Conservation (phyloP, 2,329 filamentous ascomycete genomes). For the Penicillium decumbens region DNA sequence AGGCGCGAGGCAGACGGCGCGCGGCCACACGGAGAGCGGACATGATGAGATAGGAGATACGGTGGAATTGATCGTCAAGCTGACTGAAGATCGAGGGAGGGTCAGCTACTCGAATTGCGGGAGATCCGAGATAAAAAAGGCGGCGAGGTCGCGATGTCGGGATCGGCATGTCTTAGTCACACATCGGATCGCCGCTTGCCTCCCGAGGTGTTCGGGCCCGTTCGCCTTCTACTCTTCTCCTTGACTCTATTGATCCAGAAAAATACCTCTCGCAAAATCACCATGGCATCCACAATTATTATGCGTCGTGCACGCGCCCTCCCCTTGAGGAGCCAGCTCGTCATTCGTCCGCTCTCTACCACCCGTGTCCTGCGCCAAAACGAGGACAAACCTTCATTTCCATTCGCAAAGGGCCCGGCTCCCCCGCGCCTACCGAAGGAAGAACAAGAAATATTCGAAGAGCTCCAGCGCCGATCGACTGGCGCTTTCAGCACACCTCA, state of each 20-base stretch:
- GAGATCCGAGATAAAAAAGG: slow-evolving; percentile 15
- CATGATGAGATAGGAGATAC: slow-evolving; percentile 18
- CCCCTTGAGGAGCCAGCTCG: slow-evolving; percentile 36
- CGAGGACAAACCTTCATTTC: slow-evolving; percentile 28
- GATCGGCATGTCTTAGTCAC: slow-evolving; percentile 15
- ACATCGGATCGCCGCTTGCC: slow-evolving; percentile 5
- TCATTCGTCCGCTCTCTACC: slow-evolving; percentile 27
- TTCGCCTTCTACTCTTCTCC: not conserved
- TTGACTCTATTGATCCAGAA: not conserved
- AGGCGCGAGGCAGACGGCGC: slow-evolving; percentile 33
- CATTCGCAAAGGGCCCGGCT: slow-evolving; percentile 52
- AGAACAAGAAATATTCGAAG: slow-evolving; percentile 86
- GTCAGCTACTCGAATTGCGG: slow-evolving; percentile 2
- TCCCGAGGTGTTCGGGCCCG: slow-evolving; percentile 3
- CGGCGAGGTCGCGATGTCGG: slow-evolving; percentile 24
- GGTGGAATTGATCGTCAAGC: slow-evolving; percentile 2
- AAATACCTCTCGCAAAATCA: slow-evolving; percentile 7
- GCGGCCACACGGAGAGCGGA: slow-evolving; percentile 33
- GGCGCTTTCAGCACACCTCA: slow-evolving; percentile 68
- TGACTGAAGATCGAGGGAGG: not conserved
- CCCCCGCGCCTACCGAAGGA: slow-evolving; percentile 83
- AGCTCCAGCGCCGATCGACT: slow-evolving; percentile 71
- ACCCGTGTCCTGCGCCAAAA: slow-evolving; percentile 20
- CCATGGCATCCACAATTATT: slow-evolving; percentile 19
- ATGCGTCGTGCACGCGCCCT: slow-evolving; percentile 38